phyloP scores from a whole-genome alignment of 164 flowering plant species.

The Taxillus chinensis region DNA sequence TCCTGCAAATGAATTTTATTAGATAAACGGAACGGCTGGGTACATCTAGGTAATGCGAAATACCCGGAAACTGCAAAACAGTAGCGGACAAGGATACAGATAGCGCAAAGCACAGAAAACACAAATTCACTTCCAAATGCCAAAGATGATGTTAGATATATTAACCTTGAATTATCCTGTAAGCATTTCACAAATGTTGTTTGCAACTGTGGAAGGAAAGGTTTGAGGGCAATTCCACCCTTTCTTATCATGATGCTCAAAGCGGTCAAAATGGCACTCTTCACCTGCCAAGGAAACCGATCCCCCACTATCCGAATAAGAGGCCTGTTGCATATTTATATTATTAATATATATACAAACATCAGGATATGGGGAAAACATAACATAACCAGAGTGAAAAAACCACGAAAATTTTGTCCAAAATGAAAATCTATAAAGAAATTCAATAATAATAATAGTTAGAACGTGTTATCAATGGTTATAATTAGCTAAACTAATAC shows the following conservation, averaged over 20 bases:
- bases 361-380: no score
- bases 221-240: slow-evolving; percentile 89
- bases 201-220: slow-evolving; percentile 99
- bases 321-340: slow-evolving; percentile 45
- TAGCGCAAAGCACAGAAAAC: not conserved
- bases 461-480: no score
- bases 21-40: not conserved
- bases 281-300: slow-evolving; percentile 98
- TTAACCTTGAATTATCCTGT: slow-evolving; percentile 85
- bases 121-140: not conserved
- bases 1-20: slow-evolving; percentile 36
- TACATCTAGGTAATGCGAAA: no score
- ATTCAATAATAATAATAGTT: no score
- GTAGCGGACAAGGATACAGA: not conserved
- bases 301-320: slow-evolving; percentile 95
- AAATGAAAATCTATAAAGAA: no score
- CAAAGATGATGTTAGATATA: not conserved
- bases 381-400: no score
- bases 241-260: slow-evolving; percentile 70
- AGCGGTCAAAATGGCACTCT: slow-evolving; percentile 91
- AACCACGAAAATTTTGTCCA: no score
- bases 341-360: no score
- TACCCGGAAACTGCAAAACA: not conserved
- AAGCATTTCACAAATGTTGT: slow-evolving; percentile 95
- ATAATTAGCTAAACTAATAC: no score